Base-by-base conservation (phyloP, 768 basidiomycete genomes). In the Sarcomyxa edulis region DNA sequence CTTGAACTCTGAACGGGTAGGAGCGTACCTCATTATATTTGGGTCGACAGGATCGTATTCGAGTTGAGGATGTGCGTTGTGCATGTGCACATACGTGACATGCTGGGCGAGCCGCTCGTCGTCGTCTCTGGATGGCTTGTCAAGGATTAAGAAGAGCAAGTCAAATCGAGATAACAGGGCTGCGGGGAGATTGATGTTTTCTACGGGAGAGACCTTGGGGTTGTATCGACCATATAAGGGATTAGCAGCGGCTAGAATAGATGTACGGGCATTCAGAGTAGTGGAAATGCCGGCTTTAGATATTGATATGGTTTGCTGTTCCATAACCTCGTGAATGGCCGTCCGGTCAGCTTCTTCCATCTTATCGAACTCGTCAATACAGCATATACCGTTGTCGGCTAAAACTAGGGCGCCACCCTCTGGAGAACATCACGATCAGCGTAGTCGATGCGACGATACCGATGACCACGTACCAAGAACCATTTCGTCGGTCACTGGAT, bases 241-340 rank as follows among this genome's bases (percentile, higher is more conserved):
- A 61, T 99, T 99, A 41, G 96, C 96, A 8, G 96, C 96, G 3
- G 96, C 96, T 10, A 99, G 78, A 54, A 99, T 90, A 6, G 96
- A 98, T 2, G 95, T 95, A 36, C 96, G 83, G 18, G 96, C 96
- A 53, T 98, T 98, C 32, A 99, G 72, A 1, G 96, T 98, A 6
- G 96, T 99, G 7, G 95, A 94, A 55, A 99, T 99, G 16, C 96
- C 96, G 4, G 96, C 96, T 62, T 98, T 99, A 29, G 96, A 96
- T 46, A 99, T 99, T 3, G 95, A 98, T 40, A 99, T 97, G 0
- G 96, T 99, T 65, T 99, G 96, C 60, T 98, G 96, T 64, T 98
- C 95, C 96, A 99, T 99, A 44, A 99, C 96, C 73, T 99, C 96
- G 65, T 99, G 96, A 45, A 99, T 98, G 10, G 96, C 91, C 2